Conservation (phyloP, 441 rosid species). For the Bocquillonia castaneifolia region DNA sequence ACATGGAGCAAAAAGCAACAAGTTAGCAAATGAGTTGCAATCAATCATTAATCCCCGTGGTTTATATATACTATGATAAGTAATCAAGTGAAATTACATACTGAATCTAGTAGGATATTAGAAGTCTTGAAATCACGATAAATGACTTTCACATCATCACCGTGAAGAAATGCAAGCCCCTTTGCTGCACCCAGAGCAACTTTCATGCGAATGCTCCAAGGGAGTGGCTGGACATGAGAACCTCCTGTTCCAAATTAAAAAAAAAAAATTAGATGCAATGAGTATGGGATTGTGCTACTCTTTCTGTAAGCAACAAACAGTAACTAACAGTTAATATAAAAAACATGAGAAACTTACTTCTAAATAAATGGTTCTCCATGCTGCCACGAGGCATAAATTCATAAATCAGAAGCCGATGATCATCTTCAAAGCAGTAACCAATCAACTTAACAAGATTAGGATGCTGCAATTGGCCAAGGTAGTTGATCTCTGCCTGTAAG, state of each 20-base stretch:
- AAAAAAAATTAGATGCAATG: background rate
- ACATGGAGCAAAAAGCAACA: constrained; percentile 3
- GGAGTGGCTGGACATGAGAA: constrained; percentile 60
- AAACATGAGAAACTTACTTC: constrained; percentile 41
- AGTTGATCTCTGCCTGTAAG: constrained; percentile 68
- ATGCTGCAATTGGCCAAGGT: constrained; percentile 65
- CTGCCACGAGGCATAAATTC: constrained; percentile 85
- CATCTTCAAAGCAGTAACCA: constrained; percentile 81
- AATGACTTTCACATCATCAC: constrained; percentile 55
- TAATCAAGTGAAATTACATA: constrained; percentile 27
- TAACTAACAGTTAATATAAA: background rate
- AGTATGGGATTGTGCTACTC: background rate
- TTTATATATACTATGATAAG: background rate
- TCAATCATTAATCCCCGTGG: background rate
- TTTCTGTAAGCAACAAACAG: background rate
- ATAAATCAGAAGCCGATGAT: constrained; percentile 66
- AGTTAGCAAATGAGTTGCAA: background rate
- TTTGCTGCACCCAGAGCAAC: constrained; percentile 74
- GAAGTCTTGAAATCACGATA: constrained; percentile 80
- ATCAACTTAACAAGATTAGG: constrained; percentile 70
- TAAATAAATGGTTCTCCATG: constrained; percentile 80
- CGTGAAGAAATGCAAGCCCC: constrained; percentile 81
- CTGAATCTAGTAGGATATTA: constrained; percentile 67
- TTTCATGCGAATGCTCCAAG: constrained; percentile 69
- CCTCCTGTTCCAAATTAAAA: constrained; percentile 42